Evolutionary conservation across 2,329 filamentous ascomycete species (phyloP).

Genomic region (Fusarium decemcellulare): DNA sequence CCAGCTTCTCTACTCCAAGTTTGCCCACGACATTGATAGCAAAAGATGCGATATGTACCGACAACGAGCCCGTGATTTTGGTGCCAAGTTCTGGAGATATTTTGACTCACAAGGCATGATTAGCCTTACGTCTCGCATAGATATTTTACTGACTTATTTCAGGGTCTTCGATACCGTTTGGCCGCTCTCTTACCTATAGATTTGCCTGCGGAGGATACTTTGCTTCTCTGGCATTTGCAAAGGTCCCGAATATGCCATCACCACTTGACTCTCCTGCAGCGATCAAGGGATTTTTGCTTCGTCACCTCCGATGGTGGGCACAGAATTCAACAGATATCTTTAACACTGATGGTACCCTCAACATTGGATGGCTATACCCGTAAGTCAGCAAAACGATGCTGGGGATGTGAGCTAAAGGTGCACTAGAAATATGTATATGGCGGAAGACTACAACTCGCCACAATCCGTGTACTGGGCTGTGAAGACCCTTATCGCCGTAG

Average conservation of each 20-base stretch:
- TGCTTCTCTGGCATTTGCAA: constrained; percentile 59
- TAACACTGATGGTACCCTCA: constrained; percentile 63
- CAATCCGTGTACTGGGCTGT: constrained; percentile 69
- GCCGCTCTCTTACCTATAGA: constrained; percentile 64
- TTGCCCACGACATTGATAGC: constrained; percentile 58
- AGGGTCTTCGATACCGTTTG: constrained; percentile 67
- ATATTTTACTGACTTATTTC: neutral
- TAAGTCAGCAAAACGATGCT: neutral
- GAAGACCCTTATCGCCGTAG: constrained; percentile 63
- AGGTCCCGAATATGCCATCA: constrained; percentile 53
- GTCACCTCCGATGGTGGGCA: constrained; percentile 66
- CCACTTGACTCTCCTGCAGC: constrained; percentile 56
- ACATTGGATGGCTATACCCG: constrained; percentile 57
- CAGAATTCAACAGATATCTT: constrained; percentile 59
- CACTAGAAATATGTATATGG: constrained; percentile 65
- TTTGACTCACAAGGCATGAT: constrained; percentile 60
- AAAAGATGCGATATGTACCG: constrained; percentile 54
- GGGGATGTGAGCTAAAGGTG: neutral
- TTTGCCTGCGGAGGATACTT: constrained; percentile 66
- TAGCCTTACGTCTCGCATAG: accelerated
- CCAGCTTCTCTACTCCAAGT: constrained; percentile 62
- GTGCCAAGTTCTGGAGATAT: constrained; percentile 60
- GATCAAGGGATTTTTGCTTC: constrained; percentile 63
- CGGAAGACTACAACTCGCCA: constrained; percentile 70
- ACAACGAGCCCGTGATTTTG: constrained; percentile 58